Evolutionary conservation across 345 rosid genomes (phyloP), one percentile per base, ranked within the genome.

Genomic region (Pugionium cornutum): DNA sequence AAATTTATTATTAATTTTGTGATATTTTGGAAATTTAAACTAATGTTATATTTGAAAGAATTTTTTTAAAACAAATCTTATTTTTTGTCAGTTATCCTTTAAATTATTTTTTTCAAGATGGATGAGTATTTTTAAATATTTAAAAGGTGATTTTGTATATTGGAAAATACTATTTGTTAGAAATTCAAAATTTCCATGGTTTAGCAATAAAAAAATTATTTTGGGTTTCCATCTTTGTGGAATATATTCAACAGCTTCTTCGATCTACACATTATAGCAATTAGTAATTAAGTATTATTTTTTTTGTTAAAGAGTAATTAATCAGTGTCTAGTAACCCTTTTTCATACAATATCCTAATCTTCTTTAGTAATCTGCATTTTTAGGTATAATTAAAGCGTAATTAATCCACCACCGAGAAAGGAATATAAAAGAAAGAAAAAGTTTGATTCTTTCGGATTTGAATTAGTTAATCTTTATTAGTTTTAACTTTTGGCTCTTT

Each of bases 181-280:
- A 18, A 18, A 18, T 18, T 18, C 18, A 18, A 18, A 18, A 0
- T 18, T 18, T 18, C 18, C 18, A 18, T 18, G 18, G 18, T 18
- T 18, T 18, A 18, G 18, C 18, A 18, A 18, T 18, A 18, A 18
- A 18, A 18, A 18, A 18, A 0, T 18, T 18, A 18, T 0, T 18
- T 18, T 18, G 18, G 28, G 57, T 72, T 56, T 72, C 66, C 55
- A 50, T 45, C 50, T 51, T 44, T 40, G 43, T 44, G 50, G 76
- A 72, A 72, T 72, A 58, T 66, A 66, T 72, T 59, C 76, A 72
- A 58, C 76, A 72, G 33, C 18, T 18, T 18, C 76, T 72, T 36
- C 55, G 35, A 58, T 30, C 49, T 72, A 18, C 18, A 51, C 48
- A 54, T 31, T 56, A 48, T 11, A 47, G 49, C 32, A 47, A 40